These are phyloP conservation scores for Paraphaeosphaeria minitans DNA, from an alignment of 2,329 filamentous ascomycete species.

Conservation along the genomic window DNA sequence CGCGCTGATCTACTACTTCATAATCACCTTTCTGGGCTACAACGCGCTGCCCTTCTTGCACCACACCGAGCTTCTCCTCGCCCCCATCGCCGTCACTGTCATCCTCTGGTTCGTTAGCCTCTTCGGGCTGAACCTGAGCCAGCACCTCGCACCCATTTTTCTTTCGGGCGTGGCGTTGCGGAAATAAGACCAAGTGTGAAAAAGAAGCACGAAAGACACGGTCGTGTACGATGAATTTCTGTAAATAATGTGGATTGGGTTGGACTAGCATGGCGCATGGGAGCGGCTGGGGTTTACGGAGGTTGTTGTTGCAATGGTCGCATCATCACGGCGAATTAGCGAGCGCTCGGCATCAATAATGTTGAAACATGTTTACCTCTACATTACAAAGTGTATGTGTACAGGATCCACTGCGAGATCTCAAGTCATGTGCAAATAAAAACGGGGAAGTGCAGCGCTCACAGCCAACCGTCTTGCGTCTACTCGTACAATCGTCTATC, in stretches of 20 bases:
- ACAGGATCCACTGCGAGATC: background rate
- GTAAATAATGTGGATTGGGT: background rate
- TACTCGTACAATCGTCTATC: background rate
- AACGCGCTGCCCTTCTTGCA: constrained; percentile 71
- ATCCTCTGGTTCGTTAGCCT: constrained; percentile 63
- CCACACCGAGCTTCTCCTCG: constrained; percentile 68
- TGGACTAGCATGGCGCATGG: background rate
- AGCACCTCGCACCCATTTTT: constrained; percentile 56
- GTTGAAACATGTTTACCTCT: background rate
- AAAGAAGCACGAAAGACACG: background rate
- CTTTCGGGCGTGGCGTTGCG: constrained; percentile 55
- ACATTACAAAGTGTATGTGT: background rate
- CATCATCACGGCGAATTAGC: background rate
- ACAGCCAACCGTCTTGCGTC: background rate
- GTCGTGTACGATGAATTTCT: constrained; percentile 1
- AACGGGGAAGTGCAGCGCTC: constrained; percentile 7
- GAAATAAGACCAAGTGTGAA: constrained; percentile 17
- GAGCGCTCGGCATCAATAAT: background rate
- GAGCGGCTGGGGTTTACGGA: background rate
- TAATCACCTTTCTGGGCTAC: constrained; percentile 72
- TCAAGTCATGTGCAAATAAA: background rate
- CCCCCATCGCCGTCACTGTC: constrained; percentile 64
- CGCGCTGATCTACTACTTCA: constrained; percentile 68
- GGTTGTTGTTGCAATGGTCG: background rate
- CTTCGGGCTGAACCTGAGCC: constrained; percentile 58